Evolutionary conservation across 208 protist species (phyloP).

Genomic region (Spongospora subterranea): DNA sequence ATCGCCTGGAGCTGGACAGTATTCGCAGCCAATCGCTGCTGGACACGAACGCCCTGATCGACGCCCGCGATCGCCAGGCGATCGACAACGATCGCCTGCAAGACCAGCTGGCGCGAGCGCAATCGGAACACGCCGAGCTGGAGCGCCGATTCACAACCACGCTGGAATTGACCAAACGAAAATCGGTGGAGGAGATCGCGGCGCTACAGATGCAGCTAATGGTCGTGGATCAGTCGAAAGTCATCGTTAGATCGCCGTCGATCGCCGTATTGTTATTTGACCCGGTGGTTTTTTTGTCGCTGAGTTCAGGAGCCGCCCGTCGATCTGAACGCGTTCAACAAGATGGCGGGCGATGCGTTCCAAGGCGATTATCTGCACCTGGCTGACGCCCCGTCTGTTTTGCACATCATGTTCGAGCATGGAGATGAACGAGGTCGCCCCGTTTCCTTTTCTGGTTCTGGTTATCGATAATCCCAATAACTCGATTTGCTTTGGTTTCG

Average conservation of each 20-base stretch:
- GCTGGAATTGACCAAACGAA: background rate
- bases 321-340: background rate
- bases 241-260: too few species aligned
- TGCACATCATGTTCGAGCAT: constrained; percentile 43
- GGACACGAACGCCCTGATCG: background rate
- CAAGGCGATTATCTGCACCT: constrained; percentile 44
- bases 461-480: background rate
- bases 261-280: too few species aligned
- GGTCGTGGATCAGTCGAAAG: background rate
- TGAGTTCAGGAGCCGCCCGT: constrained; percentile 29
- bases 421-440: constrained; percentile 43
- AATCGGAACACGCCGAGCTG: background rate
- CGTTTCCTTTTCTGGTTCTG: too few species aligned
- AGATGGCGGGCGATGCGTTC: background rate
- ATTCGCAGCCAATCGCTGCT: background rate
- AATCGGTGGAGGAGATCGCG: background rate
- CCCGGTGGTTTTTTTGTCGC: too few species aligned
- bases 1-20: background rate
- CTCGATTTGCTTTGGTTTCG: background rate
- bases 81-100: background rate
- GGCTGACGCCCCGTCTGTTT: constrained; percentile 6
- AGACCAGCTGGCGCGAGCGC: background rate
- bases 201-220: constrained; percentile 7
- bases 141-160: constrained; percentile 25
- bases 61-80: background rate